These are phyloP conservation scores for Trichophaea hybrida DNA, from an alignment of 2,329 filamentous ascomycete genomes.

Conservation along the genomic window DNA sequence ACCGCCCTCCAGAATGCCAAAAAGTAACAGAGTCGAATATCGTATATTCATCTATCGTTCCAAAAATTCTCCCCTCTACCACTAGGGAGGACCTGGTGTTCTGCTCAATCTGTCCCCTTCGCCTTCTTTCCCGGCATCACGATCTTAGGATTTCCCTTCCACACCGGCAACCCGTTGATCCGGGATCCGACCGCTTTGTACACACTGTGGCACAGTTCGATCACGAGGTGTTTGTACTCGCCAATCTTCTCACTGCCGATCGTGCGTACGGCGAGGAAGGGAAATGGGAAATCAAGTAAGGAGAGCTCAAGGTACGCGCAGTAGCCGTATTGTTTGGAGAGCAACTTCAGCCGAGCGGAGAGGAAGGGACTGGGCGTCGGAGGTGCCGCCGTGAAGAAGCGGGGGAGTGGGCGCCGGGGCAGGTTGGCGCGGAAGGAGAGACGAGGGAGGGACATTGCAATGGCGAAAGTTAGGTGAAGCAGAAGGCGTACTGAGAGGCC, in stretches of 20 bases:
- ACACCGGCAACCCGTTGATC: conserved; percentile 23
- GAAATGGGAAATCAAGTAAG: conserved; percentile 84
- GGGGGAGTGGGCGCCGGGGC: background rate
- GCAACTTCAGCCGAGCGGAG: conserved; percentile 60
- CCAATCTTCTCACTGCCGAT: conserved; percentile 80
- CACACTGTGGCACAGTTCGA: conserved; percentile 39
- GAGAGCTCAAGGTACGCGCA: conserved; percentile 71
- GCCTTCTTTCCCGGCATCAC: conserved; percentile 27
- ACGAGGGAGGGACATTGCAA: background rate
- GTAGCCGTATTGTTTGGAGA: conserved; percentile 91
- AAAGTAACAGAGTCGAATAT: background rate
- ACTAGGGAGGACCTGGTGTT: conserved; percentile 10
- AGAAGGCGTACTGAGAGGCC: background rate
- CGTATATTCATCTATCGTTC: background rate
- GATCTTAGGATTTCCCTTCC: conserved; percentile 32
- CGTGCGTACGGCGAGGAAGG: conserved; percentile 71
- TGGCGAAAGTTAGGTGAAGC: background rate
- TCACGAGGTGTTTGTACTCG: conserved; percentile 51
- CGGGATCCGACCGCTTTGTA: conserved; percentile 25
- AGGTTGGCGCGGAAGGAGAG: background rate
- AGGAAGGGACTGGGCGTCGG: conserved; percentile 33
- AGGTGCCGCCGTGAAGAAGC: conserved; percentile 3
- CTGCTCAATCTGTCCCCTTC: conserved; percentile 30
- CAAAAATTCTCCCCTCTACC: background rate
- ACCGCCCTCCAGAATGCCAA: background rate